Evolutionary conservation across 108 stramenopile species (phyloP).

Genomic region (Cyclotella baltica): DNA sequence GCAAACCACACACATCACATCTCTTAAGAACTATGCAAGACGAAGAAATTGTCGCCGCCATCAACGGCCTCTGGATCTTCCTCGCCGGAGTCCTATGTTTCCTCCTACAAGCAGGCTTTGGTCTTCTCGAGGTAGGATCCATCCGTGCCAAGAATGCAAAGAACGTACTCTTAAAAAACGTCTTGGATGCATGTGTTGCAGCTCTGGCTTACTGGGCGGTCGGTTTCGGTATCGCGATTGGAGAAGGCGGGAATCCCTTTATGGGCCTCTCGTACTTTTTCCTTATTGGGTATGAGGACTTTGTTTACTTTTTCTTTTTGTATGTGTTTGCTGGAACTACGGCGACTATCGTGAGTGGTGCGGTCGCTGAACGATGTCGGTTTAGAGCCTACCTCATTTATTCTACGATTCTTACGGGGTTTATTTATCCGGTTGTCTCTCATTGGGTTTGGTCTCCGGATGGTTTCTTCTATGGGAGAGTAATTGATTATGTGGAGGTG

Average conservation of each 20-base stretch:
- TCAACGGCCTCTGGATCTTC: no score
- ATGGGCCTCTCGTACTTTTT: constrained; percentile 73
- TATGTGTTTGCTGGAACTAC: constrained; percentile 84
- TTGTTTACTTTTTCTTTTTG: constrained; percentile 87
- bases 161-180: constrained; percentile 91
- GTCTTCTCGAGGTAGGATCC: constrained; percentile 79
- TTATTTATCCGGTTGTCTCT: constrained; percentile 88
- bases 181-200: constrained; percentile 86
- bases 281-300: constrained; percentile 47
- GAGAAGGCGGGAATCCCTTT: constrained; percentile 60
- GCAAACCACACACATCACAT: no score
- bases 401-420: constrained; percentile 73
- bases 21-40: no score
- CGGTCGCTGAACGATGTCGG: constrained; percentile 92
- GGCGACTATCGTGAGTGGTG: constrained; percentile 92
- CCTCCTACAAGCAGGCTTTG: constrained; percentile 86
- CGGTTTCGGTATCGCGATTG: constrained; percentile 84
- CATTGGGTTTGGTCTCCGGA: constrained; percentile 79
- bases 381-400: constrained; percentile 89
- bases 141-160: constrained; percentile 85
- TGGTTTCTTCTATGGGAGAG: constrained; percentile 68
- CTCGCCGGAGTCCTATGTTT: no score
- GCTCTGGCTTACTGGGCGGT: constrained; percentile 78
- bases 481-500: constrained; percentile 85
- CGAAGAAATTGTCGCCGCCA: no score